phyloP scores from a whole-genome alignment of 2,329 filamentous ascomycete species.

The Pseudonectria foliicola region DNA sequence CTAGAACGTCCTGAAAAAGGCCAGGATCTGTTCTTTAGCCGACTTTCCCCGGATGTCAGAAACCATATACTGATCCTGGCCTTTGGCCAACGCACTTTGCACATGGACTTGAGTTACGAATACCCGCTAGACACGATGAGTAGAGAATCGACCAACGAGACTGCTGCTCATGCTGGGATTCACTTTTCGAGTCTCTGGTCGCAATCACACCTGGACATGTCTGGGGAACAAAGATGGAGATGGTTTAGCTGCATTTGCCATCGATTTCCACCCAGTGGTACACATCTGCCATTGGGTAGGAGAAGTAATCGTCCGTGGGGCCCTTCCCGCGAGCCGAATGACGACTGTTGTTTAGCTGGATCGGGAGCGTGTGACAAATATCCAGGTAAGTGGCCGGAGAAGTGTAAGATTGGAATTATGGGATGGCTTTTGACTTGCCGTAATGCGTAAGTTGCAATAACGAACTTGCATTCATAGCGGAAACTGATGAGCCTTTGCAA shows the following conservation, averaged over 20 bases:
- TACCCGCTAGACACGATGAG: slow-evolving; percentile 9
- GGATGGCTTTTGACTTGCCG: slow-evolving; percentile 24
- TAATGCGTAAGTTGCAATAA: slow-evolving; percentile 20
- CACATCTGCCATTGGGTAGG: slow-evolving; percentile 7
- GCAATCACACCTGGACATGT: slow-evolving; percentile 4
- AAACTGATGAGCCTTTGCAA: neutral
- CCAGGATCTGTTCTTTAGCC: slow-evolving; percentile 6
- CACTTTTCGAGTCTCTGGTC: slow-evolving; percentile 1
- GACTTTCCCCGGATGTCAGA: slow-evolving; percentile 5
- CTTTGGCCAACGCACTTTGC: slow-evolving; percentile 7
- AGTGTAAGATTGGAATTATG: slow-evolving; percentile 21
- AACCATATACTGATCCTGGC: slow-evolving; percentile 3
- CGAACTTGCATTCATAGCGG: neutral
- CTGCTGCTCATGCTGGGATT: slow-evolving; percentile 6
- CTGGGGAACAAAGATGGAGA: slow-evolving; percentile 11
- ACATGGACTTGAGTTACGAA: slow-evolving; percentile 17
- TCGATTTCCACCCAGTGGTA: slow-evolving; percentile 7
- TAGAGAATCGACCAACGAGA: slow-evolving; percentile 3
- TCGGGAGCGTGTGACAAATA: slow-evolving; percentile 8
- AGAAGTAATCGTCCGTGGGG: slow-evolving; percentile 7
- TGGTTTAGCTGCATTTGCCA: slow-evolving; percentile 23
- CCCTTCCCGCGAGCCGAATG: slow-evolving; percentile 9
- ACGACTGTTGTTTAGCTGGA: slow-evolving; percentile 8
- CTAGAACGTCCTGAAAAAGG: neutral
- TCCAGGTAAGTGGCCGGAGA: slow-evolving; percentile 9